Base-by-base conservation (phyloP, 2,329 filamentous ascomycete species). In the Fusarium algeriense region DNA sequence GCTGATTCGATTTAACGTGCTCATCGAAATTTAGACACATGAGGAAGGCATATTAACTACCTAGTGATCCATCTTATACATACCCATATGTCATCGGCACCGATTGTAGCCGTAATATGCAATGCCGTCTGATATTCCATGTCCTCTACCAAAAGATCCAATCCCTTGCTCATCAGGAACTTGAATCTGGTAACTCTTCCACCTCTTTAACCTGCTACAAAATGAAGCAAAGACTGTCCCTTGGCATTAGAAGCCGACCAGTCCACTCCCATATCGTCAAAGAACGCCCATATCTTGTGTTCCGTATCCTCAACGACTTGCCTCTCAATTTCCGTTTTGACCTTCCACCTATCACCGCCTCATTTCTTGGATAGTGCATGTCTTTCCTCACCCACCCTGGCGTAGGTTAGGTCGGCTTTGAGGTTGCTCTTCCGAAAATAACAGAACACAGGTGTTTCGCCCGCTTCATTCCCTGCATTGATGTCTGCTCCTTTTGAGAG, bases 151-250 rank as follows among this genome's bases (percentile, higher is more conserved):
- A 10, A 2, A 14, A 20, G 15, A 14, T 35, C 8, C 7, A 50
- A 26, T 35, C 20, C 46, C 6, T 26, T 11, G 3, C 12, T 1
- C 11, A 35, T 4, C 30, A 50, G 10, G 6, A 50, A 14, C n/a
- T 23, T 28, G 9, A 49, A 23, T 0, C n/a, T 35, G 0, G n/a
- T 6, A 7, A 5, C 1, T 7, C n/a, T 34, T 19, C 11, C 9
- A 0, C 11, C 7, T 5, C 13, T 8, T 3, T 14, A n/a, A 2
- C 11, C 10, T 13, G 30, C n/a, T 9, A 49, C 2, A 9, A 6
- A 7, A 19, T 49, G 30, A 14, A 49, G 46, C 30, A 49, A n/a
- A 1, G 15, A 23, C 30, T 1, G 2, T 2, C 46, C n/a, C 1
- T 34, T 14, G 2, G 0, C 15, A 34, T 35, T 4, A 0, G 19